Base-by-base conservation (phyloP, 345 rosid species). In the Euphorbia tirucalli region DNA sequence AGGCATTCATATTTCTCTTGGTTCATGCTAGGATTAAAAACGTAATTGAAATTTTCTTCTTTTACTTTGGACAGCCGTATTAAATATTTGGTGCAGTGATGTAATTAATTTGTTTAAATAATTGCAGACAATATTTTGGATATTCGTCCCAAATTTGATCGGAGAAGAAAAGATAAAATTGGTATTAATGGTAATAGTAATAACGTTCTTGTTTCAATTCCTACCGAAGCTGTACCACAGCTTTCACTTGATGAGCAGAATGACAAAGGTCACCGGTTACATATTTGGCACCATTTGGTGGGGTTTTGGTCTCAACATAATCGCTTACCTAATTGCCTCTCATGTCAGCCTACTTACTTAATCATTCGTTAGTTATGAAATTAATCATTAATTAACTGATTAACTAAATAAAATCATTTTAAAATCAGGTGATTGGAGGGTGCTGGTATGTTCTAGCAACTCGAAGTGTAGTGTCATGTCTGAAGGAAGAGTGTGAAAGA, bases 371-470 rank as follows among this genome's bases (percentile, higher is more conserved):
- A n/a, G n/a, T n/a, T n/a, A n/a, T n/a, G n/a, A n/a, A n/a, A n/a
- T 35, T 35, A 35, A 35, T 35, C 39, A 35, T 35, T 35, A 3
- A 3, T 35, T 35, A 35, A 35, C 7, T 35, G 39, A 35, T n/a
- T n/a, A n/a, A n/a, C n/a, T n/a, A n/a, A n/a, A n/a, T n/a, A n/a
- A 4, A 50, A 50, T 19, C 7, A 18, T 1, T 5, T 5, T 58
- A 0, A 59, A 59, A 25, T 59, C 6, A 88, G 90, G 90, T 83
- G 44, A 82, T 84, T 2, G 93, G 93, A 69, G 93, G 89, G 16
- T 87, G 87, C 67, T 89, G 93, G 91, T 89, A 87, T 57, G 83
- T 84, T 14, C 88, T 89, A 0, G 87, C 88, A 0, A 84, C 77
- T 25, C 85, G 81, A 44, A 81, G 87, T 0, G 83, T 85, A 0